phyloP scores from a whole-genome alignment of 495 filamentous ascomycete species.

The Xylaria castorea region DNA sequence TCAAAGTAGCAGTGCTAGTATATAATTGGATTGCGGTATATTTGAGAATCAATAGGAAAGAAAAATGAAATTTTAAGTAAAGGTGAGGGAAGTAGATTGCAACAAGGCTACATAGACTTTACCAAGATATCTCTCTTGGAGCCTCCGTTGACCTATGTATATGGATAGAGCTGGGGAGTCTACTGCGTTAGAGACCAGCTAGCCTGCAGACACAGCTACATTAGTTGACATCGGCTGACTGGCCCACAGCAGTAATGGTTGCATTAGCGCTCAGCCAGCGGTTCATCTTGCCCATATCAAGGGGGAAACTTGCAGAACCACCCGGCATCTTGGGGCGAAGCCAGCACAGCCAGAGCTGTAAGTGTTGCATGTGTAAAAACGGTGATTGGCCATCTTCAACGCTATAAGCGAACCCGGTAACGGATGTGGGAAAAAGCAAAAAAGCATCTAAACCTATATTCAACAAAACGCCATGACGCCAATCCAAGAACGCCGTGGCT shows the following conservation, averaged over 20 bases:
- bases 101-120: neutral
- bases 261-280: neutral
- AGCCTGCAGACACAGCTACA: neutral
- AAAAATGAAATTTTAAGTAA: neutral
- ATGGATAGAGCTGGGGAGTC: neutral
- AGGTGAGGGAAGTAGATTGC: neutral
- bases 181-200: neutral
- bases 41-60: neutral
- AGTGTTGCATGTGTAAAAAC: neutral
- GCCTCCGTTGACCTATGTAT: neutral
- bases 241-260: neutral
- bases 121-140: neutral
- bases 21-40: neutral
- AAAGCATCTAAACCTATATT: conserved; percentile 15
- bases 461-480: neutral
- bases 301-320: conserved; percentile 5
- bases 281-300: conserved; percentile 11
- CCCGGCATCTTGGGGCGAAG: conserved; percentile 5
- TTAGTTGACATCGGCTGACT: neutral
- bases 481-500: neutral
- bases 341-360: neutral
- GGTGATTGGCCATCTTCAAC: neutral
- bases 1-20: neutral
- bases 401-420: neutral
- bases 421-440: conserved; percentile 11